A percentile compares a stretch with the other conserved stretches of the same genome.
These are phyloP conservation scores for Ophiostoma quercus DNA, from an alignment of 2,329 filamentous ascomycete species.

Conservation along the genomic window DNA sequence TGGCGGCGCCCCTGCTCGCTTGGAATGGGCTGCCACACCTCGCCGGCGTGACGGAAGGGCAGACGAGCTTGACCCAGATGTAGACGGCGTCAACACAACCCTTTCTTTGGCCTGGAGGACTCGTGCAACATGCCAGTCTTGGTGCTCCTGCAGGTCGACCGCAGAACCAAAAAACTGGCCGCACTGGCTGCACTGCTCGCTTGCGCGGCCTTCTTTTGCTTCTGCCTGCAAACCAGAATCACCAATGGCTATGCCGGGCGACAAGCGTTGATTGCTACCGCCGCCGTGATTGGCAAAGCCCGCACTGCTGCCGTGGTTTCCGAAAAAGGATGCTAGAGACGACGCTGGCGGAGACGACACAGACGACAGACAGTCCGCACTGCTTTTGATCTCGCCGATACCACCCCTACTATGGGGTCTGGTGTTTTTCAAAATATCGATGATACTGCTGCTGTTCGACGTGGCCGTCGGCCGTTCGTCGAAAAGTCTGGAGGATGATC, in stretches of 20 bases:
- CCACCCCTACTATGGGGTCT: neutral
- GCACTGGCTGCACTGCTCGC: constrained; percentile 66
- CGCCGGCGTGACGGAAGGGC: neutral
- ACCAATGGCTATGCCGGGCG: constrained; percentile 7
- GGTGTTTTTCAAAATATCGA: neutral
- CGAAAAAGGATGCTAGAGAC: neutral
- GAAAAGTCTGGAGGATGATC: neutral
- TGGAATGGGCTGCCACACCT: constrained; percentile 8
- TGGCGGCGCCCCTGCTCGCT: constrained; percentile 10
- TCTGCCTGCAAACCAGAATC: neutral
- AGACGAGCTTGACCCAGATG: neutral
- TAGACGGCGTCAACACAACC: neutral
- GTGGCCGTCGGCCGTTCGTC: constrained; percentile 24
- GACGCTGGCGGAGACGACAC: neutral
- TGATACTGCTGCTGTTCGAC: neutral
- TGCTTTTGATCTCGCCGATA: constrained; percentile 4
- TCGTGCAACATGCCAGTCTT: constrained; percentile 92
- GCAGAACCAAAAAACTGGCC: constrained; percentile 50
- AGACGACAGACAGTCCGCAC: neutral
- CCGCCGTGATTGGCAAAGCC: neutral
- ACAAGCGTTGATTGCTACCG: neutral
- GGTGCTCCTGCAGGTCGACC: constrained; percentile 66
- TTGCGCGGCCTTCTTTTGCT: constrained; percentile 36
- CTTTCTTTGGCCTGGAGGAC: constrained; percentile 59
- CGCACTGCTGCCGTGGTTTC: neutral